Evolutionary conservation across 2,329 filamentous ascomycete genomes (phyloP).

Genomic region (Fusarium nematophilum): DNA sequence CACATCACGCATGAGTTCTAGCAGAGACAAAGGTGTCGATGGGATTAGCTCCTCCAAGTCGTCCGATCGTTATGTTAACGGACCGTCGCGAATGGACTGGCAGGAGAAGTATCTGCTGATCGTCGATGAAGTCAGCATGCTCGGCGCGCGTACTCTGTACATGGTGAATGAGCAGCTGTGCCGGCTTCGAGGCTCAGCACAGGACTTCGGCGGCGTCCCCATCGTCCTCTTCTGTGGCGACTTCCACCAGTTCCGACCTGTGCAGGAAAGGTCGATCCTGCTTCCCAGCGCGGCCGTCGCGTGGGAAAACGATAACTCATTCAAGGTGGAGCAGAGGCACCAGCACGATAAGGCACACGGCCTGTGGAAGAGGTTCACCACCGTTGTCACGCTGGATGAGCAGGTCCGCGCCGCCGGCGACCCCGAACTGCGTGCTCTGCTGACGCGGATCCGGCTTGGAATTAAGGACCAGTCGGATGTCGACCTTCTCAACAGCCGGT

Average conservation of each 20-base stretch:
- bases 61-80: too few species aligned
- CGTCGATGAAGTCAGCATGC: too few species aligned
- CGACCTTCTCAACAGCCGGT: not conserved
- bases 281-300: not conserved
- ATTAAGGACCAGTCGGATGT: too few species aligned
- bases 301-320: constrained; percentile 2
- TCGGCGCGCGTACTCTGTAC: too few species aligned
- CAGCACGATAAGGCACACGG: constrained; percentile 21
- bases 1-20: not conserved
- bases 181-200: not conserved
- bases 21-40: not conserved
- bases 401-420: not conserved
- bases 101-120: too few species aligned
- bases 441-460: too few species aligned
- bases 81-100: too few species aligned
- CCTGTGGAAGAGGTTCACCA: constrained; percentile 20
- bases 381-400: constrained; percentile 19
- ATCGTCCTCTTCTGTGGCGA: constrained; percentile 13
- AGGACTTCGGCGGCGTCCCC: constrained; percentile 7
- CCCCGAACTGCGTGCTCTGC: not conserved
- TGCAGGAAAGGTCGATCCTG: too few species aligned
- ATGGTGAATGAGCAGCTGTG: too few species aligned
- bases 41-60: too few species aligned
- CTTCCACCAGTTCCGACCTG: constrained; percentile 11
- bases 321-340: constrained; percentile 13